Percentiles rank a stretch among this genome's conserved stretches.
phyloP scores from a whole-genome alignment of 306 rosid species.

The Comarum palustre region DNA sequence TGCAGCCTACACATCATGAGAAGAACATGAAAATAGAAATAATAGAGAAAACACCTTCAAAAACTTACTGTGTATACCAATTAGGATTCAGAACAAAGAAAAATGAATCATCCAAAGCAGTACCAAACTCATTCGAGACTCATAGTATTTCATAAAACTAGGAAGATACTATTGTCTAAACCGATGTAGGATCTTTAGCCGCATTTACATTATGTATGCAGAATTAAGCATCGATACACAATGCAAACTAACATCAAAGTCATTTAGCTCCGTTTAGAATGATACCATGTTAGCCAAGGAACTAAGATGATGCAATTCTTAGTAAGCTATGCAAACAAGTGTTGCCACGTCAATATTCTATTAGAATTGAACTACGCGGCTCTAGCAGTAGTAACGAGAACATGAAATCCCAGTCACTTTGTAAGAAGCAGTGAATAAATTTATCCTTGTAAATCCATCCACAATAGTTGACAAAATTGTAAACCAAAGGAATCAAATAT shows the following conservation, averaged over 20 bases:
- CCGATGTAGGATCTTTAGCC: neutral
- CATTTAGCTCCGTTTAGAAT: neutral
- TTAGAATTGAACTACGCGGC: neutral
- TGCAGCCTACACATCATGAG: slow-evolving; percentile 46
- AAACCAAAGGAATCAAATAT: neutral
- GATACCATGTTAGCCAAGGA: neutral
- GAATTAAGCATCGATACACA: neutral
- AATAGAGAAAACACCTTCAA: slow-evolving; percentile 4
- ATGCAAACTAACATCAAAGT: neutral
- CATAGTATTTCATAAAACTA: neutral
- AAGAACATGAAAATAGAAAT: slow-evolving; percentile 6
- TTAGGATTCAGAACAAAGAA: neutral
- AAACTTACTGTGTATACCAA: neutral
- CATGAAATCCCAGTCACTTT: neutral
- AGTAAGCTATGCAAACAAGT: neutral
- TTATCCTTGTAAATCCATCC: neutral
- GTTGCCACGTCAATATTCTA: neutral
- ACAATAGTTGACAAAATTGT: neutral
- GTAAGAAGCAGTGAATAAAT: neutral
- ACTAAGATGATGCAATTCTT: neutral
- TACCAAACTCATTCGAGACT: neutral
- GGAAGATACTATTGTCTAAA: neutral
- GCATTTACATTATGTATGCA: neutral
- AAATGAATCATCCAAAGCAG: neutral
- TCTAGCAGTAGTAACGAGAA: neutral